phyloP scores from a whole-genome alignment of 2,329 filamentous ascomycete genomes.

The Sclerotinia spermophila region DNA sequence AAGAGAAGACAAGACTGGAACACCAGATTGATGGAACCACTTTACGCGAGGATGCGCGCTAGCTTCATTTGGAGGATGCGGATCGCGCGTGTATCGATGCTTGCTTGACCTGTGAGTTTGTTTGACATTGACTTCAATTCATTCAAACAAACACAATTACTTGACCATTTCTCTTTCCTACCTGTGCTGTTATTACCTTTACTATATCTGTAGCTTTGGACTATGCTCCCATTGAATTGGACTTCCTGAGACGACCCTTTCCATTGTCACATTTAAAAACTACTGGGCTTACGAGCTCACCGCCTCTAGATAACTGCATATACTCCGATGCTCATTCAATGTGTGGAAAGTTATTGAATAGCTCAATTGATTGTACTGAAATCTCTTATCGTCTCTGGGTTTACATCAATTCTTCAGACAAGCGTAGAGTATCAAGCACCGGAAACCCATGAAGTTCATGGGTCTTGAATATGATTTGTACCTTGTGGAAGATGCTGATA shows the following conservation, averaged over 20 bases:
- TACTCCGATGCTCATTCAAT: background rate
- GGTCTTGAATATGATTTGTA: background rate
- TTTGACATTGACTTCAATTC: background rate
- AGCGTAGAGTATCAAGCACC: background rate
- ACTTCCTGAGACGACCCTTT: background rate
- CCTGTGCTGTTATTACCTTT: background rate
- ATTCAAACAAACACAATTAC: background rate
- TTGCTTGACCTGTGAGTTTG: background rate
- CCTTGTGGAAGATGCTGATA: background rate
- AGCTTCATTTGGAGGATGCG: conserved; percentile 7
- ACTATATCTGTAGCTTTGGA: background rate
- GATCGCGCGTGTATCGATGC: background rate
- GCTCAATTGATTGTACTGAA: background rate
- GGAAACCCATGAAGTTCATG: background rate
- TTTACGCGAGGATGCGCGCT: conserved; percentile 13
- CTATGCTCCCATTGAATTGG: too few species aligned
- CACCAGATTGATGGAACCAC: background rate
- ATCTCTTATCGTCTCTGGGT: background rate
- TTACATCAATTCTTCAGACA: background rate
- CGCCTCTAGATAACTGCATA: conserved; percentile 1
- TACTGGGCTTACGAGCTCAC: background rate
- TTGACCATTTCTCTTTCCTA: background rate
- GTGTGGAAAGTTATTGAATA: background rate
- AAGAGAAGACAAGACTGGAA: conserved; percentile 8
- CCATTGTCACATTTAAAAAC: background rate